A percentile compares a stretch with the other conserved stretches of the same genome.
phyloP scores from a whole-genome alignment of 805 yeast genomes.

The Tetrapisispora pingtungensis region DNA sequence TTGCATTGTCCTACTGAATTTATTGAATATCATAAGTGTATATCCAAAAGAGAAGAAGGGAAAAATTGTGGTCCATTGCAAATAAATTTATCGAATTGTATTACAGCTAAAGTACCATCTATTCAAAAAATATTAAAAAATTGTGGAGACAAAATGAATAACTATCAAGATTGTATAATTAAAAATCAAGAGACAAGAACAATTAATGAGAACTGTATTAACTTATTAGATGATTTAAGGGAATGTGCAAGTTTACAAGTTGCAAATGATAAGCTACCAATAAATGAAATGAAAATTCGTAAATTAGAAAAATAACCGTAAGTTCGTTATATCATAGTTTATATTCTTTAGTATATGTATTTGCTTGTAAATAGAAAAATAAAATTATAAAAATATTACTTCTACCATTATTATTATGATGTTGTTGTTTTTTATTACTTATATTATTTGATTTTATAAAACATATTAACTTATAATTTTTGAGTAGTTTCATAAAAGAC shows the following conservation, averaged over 20 bases:
- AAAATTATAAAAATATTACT: background rate
- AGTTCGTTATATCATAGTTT: too few species aligned
- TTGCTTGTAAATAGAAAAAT: background rate
- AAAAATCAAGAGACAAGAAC: conserved; percentile 32
- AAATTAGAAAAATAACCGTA: background rate
- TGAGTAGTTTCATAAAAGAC: conserved; percentile 42
- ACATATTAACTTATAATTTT: conserved; percentile 1
- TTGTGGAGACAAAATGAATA: conserved; percentile 48
- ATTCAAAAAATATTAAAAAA: conserved; percentile 56
- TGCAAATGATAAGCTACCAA: conserved; percentile 11
- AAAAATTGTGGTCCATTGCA: conserved; percentile 48
- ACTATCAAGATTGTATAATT: conserved; percentile 57
- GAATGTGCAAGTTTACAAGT: conserved; percentile 40
- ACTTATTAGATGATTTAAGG: conserved; percentile 45
- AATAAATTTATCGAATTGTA: conserved; percentile 49
- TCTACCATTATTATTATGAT: background rate
- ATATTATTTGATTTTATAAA: background rate
- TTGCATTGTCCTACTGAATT: conserved; percentile 65
- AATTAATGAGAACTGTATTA: conserved; percentile 41
- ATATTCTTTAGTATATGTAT: background rate
- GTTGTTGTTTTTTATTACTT: background rate
- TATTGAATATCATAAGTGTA: conserved; percentile 63
- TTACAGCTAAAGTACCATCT: conserved; percentile 55
- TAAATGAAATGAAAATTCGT: conserved; percentile 12
- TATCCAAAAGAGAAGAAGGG: conserved; percentile 39